Percentiles rank a stretch among this genome's conserved stretches.
Evolutionary conservation across 1,139 yeast genomes (phyloP).

Genomic region (Casaregolazyma lundiana): DNA sequence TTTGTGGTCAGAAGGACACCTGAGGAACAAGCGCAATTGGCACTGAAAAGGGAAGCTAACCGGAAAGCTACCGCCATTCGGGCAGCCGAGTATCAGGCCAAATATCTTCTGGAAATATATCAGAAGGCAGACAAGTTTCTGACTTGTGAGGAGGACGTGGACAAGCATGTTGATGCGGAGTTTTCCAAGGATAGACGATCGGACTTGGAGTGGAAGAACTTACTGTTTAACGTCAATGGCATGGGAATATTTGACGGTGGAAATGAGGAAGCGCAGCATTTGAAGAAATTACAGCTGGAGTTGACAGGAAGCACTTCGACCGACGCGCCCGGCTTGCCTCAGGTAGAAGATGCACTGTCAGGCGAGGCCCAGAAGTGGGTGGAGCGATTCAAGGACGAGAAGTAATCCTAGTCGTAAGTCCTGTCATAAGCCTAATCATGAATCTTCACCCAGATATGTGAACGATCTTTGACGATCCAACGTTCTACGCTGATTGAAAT

Average conservation of each 20-base stretch:
- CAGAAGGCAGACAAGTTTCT: conserved; percentile 65
- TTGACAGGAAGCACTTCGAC: conserved; percentile 31
- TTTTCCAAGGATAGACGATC: conserved; percentile 30
- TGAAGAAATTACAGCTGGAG: conserved; percentile 19
- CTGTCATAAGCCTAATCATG: no score
- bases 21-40: conserved; percentile 52
- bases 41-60: conserved; percentile 51
- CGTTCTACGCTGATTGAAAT: no score
- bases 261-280: conserved; percentile 4
- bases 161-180: conserved; percentile 51
- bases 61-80: conserved; percentile 43
- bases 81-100: conserved; percentile 46
- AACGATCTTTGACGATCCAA: no score
- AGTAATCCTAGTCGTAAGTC: not conserved
- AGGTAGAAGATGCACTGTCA: conserved; percentile 37
- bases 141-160: conserved; percentile 60
- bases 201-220: conserved; percentile 5
- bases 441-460: no score
- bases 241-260: not conserved
- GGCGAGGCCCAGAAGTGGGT: conserved; percentile 10
- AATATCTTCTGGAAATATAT: conserved; percentile 60
- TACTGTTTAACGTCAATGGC: conserved; percentile 5
- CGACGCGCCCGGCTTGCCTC: conserved; percentile 47
- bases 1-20: conserved; percentile 66
- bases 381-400: conserved; percentile 6